A percentile compares a stretch with the other conserved stretches of the same genome.
Conservation (phyloP, 1,139 yeast species). For the Magnusiomyces ingens region DNA sequence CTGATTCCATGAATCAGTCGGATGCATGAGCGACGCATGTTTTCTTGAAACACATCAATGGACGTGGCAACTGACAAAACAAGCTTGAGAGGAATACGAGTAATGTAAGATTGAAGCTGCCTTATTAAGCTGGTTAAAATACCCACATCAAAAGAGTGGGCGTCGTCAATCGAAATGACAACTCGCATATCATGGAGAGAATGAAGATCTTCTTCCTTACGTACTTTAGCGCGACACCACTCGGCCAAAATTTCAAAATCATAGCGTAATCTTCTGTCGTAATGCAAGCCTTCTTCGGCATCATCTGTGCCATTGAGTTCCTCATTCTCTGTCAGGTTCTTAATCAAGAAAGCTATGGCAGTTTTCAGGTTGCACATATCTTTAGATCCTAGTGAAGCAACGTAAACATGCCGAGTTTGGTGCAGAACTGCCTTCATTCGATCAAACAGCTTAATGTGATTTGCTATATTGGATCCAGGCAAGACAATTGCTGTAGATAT, state of each 20-base stretch:
- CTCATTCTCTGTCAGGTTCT: conserved; percentile 27
- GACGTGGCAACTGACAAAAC: conserved; percentile 53
- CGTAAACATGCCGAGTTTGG: conserved; percentile 16
- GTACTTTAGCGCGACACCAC: conserved; percentile 35
- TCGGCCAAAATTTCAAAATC: conserved; percentile 48
- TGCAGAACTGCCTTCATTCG: conserved; percentile 23
- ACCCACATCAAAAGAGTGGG: conserved; percentile 51
- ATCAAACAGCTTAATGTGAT: conserved; percentile 28
- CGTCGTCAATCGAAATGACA: conserved; percentile 53
- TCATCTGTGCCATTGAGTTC: conserved; percentile 15
- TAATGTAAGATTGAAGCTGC: conserved; percentile 38
- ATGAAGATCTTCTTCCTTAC: conserved; percentile 11
- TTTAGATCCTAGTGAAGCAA: conserved; percentile 29
- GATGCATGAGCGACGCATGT: conserved; percentile 32
- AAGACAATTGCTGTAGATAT: conserved; percentile 29
- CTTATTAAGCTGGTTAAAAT: conserved; percentile 46
- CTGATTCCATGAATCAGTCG: conserved; percentile 23
- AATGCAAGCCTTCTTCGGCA: conserved; percentile 15
- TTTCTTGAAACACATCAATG: conserved; percentile 39
- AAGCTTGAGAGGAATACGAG: conserved; percentile 39
- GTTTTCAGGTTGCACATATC: conserved; percentile 33
- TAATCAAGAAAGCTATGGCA: conserved; percentile 36
- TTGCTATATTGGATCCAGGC: conserved; percentile 34
- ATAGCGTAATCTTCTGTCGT: conserved; percentile 38
- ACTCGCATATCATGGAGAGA: conserved; percentile 29